Evolutionary conservation across 441 rosid species (phyloP).

Genomic region (Pelargonium cotyledonis): DNA sequence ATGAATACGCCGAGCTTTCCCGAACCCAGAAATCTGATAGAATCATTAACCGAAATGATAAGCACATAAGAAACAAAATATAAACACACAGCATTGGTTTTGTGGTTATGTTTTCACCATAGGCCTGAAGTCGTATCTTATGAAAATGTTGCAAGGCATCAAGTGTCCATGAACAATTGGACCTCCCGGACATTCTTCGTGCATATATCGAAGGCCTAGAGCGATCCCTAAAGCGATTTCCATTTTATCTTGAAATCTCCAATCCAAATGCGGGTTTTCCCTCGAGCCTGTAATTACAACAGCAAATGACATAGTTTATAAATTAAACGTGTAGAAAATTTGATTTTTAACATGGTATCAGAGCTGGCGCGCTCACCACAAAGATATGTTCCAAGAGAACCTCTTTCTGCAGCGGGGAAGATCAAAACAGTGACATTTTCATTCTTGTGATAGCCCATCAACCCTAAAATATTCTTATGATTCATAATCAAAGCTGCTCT

Average conservation of each 20-base stretch:
- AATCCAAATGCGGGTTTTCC: slow-evolving; percentile 5
- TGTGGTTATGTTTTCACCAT: slow-evolving; percentile 26
- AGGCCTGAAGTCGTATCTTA: slow-evolving; percentile 25
- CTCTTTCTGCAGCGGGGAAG: slow-evolving; percentile 18
- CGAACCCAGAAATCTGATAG: slow-evolving; percentile 35
- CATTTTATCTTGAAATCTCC: slow-evolving; percentile 28
- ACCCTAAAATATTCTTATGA: slow-evolving; percentile 25
- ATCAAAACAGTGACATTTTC: slow-evolving; percentile 23
- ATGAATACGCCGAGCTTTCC: slow-evolving; percentile 29
- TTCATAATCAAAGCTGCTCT: slow-evolving; percentile 28
- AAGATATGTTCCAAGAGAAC: slow-evolving; percentile 19
- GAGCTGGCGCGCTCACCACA: slow-evolving; percentile 19
- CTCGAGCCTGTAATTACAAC: slow-evolving; percentile 14
- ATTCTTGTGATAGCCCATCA: slow-evolving; percentile 29
- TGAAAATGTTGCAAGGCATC: slow-evolving; percentile 24
- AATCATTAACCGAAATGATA: slow-evolving; percentile 1
- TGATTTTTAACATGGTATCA: not conserved
- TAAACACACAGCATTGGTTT: not conserved
- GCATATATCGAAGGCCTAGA: slow-evolving; percentile 34
- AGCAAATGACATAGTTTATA: not conserved
- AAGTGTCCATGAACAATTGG: slow-evolving; percentile 29
- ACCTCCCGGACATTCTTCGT: slow-evolving; percentile 33
- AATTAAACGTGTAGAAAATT: not conserved
- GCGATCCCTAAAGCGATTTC: slow-evolving; percentile 32
- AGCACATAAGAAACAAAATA: not conserved